phyloP scores from a whole-genome alignment of 2,329 filamentous ascomycete genomes.

The Lasiodiplodia sp. region DNA sequence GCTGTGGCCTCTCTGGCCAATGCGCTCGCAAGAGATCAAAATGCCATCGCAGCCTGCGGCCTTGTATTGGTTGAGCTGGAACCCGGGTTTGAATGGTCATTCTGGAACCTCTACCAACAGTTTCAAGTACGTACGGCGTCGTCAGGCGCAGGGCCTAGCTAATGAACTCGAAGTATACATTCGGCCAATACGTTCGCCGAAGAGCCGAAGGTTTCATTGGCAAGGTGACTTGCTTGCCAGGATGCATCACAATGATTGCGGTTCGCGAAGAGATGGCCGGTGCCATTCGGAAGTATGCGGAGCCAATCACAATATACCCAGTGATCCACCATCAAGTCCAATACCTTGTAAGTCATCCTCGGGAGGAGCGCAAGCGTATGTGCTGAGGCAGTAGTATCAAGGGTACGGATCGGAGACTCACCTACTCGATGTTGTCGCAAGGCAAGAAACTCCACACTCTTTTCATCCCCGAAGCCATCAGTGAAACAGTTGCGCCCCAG shows the following conservation, averaged over 20 bases:
- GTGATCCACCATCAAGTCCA: constrained; percentile 37
- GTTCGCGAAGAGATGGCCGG: constrained; percentile 36
- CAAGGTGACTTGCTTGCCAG: constrained; percentile 37
- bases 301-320: constrained; percentile 35
- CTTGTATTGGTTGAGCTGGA: constrained; percentile 36
- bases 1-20: constrained; percentile 35
- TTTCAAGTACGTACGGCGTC: constrained; percentile 32
- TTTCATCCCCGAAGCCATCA: constrained; percentile 44
- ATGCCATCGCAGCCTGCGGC: constrained; percentile 36
- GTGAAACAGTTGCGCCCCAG: constrained; percentile 46
- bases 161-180: constrained; percentile 31
- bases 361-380: no score
- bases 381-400: background rate
- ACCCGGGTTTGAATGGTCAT: constrained; percentile 36
- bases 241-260: constrained; percentile 38
- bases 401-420: constrained; percentile 36
- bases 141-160: background rate
- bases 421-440: constrained; percentile 37
- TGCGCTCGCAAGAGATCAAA: constrained; percentile 33
- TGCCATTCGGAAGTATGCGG: constrained; percentile 36
- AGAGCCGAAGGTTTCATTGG: constrained; percentile 35
- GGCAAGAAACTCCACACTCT: constrained; percentile 36
- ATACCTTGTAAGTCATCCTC: constrained; percentile 31
- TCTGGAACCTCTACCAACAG: constrained; percentile 38
- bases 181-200: constrained; percentile 36